Conservation (phyloP, 371 early-diverging fungal genomes). For the Apophysomyces elegans region DNA sequence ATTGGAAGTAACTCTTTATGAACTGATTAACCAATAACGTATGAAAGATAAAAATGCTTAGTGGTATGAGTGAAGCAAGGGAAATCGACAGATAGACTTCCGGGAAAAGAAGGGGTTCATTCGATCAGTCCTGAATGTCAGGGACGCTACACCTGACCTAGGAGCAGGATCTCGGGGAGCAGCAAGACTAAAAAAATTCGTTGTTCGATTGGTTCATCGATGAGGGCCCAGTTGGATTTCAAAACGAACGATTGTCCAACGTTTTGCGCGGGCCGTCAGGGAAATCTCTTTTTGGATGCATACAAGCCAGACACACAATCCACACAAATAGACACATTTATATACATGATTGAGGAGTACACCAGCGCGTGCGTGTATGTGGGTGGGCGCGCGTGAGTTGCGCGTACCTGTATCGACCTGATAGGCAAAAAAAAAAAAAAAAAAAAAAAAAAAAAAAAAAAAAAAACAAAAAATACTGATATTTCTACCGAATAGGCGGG, state of each 20-base stretch:
- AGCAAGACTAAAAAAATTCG: neutral
- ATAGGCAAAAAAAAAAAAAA: too few relatives aligned
- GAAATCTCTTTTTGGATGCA: neutral
- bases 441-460: too few relatives aligned
- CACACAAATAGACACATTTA: neutral
- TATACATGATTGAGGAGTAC: neutral
- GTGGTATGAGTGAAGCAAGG: neutral
- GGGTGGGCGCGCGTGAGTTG: too few relatives aligned
- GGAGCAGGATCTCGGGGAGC: neutral
- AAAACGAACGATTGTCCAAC: neutral
- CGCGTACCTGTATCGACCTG: too few relatives aligned
- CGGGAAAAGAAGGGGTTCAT: neutral
- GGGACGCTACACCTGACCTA: neutral
- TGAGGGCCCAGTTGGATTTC: constrained; percentile 5
- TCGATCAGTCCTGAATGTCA: constrained; percentile 4
- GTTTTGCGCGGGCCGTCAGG: neutral
- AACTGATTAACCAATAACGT: too few relatives aligned
- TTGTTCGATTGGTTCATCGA: neutral
- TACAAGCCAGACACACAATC: too few relatives aligned
- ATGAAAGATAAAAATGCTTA: neutral
- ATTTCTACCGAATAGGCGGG: constrained; percentile 2
- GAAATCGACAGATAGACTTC: neutral
- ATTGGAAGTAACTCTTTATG: too few relatives aligned
- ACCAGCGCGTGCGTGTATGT: too few relatives aligned
- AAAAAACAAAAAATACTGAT: too few relatives aligned